Base-by-base conservation (phyloP, 768 basidiomycete species). In the Lactarius vividus region DNA sequence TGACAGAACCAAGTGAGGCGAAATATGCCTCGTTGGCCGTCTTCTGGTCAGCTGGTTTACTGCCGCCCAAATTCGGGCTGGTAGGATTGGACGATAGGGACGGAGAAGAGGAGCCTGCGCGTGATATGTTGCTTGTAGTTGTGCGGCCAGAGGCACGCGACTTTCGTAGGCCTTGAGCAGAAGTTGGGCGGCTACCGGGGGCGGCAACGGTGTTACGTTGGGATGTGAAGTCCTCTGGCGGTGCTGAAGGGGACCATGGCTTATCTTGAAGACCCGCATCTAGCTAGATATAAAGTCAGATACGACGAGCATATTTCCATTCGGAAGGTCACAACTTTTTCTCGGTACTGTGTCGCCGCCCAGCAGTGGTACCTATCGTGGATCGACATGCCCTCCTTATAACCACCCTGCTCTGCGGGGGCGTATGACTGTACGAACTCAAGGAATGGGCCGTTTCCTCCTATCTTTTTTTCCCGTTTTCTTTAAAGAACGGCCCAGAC, bases 321-420 rank as follows among this genome's bases (percentile, higher is more conserved):
- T 39, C 13, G 31, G 46, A 60, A 49, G 66, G 26, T 39, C 62
- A 79, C 61, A 70, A 91, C 95, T 83, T 97, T 99, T 76, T 95
- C 92, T 52, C 91, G 86, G 77, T 98, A 98, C 77, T 98, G 95
- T 2, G 90, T 81, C 1, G 95, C 96, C 2, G 95, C 92, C 94
- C 96, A 97, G 44, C 85, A 90, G 73, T 94, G 92, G 76, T 98
- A 98, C 62, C 85, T 93, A 70, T 93, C 88, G 71, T 88, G 83
- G 35, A 87, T 72, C 66, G 79, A 84, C 72, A 87, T 81, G 61
- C 78, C 81, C 39, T 86, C 83, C 57, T 79, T 84, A 78, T 88
- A 89, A 9, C 91, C 92, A 44, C 88, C 88, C 71, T 85, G 84
- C 62, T 87, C 85, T 9, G 80, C 75, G 11, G 89, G 87, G 49